A percentile compares a stretch with the other conserved stretches of the same genome.
Evolutionary conservation across 1,284 basidiomycete genomes (phyloP).

Genomic region (Heliocybe sulcata): DNA sequence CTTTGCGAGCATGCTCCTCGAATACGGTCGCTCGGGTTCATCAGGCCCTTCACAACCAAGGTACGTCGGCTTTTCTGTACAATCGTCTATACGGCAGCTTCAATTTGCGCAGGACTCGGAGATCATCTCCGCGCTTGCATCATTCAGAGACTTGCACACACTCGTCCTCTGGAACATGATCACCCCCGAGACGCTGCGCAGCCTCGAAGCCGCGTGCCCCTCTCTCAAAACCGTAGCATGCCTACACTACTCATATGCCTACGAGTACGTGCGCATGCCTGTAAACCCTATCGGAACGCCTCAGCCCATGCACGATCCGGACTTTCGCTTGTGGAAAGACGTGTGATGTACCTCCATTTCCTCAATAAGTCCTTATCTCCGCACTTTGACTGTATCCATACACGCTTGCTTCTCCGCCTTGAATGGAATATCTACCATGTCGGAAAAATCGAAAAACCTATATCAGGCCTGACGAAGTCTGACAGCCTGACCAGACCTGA

Average conservation of each 20-base stretch:
- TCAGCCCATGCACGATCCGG: constrained; percentile 12
- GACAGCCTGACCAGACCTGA: too few species aligned
- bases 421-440: too few species aligned
- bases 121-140: constrained; percentile 9
- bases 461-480: too few species aligned
- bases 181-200: constrained; percentile 13
- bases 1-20: constrained; percentile 9
- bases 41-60: constrained; percentile 11
- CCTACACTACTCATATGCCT: constrained; percentile 16
- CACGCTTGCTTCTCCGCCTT: too few species aligned
- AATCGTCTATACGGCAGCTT: too few species aligned
- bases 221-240: constrained; percentile 13
- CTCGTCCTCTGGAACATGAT: constrained; percentile 13
- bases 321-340: constrained; percentile 11
- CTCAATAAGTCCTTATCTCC: too few species aligned
- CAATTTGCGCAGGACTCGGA: too few species aligned
- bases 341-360: not conserved
- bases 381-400: too few species aligned
- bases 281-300: constrained; percentile 15
- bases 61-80: constrained; percentile 5
- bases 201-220: constrained; percentile 11
- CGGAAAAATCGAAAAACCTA: too few species aligned
- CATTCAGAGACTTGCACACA: constrained; percentile 12
- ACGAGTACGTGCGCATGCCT: constrained; percentile 14
- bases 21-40: constrained; percentile 14